A percentile compares a stretch with the other conserved stretches of the same genome.
These are phyloP conservation scores for Trichoderma sp. DNA, from an alignment of 2,329 filamentous ascomycete species.

Conservation along the genomic window DNA sequence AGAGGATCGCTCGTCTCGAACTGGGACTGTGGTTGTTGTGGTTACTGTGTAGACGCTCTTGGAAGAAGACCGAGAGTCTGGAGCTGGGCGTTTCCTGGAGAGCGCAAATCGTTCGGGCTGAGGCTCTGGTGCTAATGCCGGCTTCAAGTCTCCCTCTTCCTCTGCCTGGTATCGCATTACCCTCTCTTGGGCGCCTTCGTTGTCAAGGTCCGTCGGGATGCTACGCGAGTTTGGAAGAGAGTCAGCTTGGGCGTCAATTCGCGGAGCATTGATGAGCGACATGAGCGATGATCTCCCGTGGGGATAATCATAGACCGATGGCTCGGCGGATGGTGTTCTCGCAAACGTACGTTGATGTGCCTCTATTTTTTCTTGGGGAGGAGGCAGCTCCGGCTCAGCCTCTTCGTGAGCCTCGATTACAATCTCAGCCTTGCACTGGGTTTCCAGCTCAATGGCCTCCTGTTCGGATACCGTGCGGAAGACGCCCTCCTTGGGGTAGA, in stretches of 20 bases:
- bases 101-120: constrained; percentile 7
- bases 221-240: constrained; percentile 41
- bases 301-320: constrained; percentile 54
- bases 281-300: constrained; percentile 57
- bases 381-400: constrained; percentile 18
- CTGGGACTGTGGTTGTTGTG: constrained; percentile 51
- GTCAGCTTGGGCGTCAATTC: constrained; percentile 36
- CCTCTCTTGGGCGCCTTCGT: constrained; percentile 19
- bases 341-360: constrained; percentile 44
- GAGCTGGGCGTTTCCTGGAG: constrained; percentile 20
- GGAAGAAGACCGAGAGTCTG: constrained; percentile 42
- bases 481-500: constrained; percentile 60
- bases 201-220: constrained; percentile 36
- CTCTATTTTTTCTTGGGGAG: constrained; percentile 21
- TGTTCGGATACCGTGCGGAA: constrained; percentile 59
- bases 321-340: constrained; percentile 60
- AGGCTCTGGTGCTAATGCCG: constrained; percentile 20
- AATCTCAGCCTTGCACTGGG: constrained; percentile 28
- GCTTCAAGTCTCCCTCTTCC: neutral
- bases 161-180: constrained; percentile 3
- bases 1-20: constrained; percentile 43
- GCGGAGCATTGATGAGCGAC: constrained; percentile 58
- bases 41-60: constrained; percentile 46
- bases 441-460: constrained; percentile 45
- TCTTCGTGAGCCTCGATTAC: constrained; percentile 22